A percentile compares a stretch with the other conserved stretches of the same genome.
phyloP scores from a whole-genome alignment of 768 basidiomycete species.

The Rhodotorula paludigena region DNA sequence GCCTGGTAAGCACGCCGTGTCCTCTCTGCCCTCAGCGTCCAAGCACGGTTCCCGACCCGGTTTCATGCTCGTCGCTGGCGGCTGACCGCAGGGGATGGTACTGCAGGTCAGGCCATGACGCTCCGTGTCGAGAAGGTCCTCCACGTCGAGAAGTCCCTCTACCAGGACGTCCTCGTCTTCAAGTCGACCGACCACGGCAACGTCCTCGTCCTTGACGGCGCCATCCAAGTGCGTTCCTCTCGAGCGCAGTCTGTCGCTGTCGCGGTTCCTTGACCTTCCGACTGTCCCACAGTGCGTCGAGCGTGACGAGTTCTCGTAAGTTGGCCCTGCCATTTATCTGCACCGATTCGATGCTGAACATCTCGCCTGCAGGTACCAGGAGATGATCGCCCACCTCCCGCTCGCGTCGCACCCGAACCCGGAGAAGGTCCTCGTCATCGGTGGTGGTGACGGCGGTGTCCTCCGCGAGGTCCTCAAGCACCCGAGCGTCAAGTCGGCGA shows the following conservation, averaged over 20 bases:
- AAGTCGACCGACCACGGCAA: conserved; percentile 96
- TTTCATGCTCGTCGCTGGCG: conserved; percentile 13
- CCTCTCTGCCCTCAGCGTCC: background rate
- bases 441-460: conserved; percentile 96
- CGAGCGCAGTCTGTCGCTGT: too few relatives aligned
- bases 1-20: conserved; percentile 46
- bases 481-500: conserved; percentile 78
- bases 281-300: conserved; percentile 62
- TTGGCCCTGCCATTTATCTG: conserved; percentile 28
- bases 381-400: conserved; percentile 98
- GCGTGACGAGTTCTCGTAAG: conserved; percentile 95
- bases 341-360: background rate
- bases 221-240: conserved; percentile 63
- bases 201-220: conserved; percentile 88
- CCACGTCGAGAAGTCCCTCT: conserved; percentile 85
- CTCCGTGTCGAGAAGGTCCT: conserved; percentile 92
- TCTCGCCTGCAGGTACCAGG: conserved; percentile 64
- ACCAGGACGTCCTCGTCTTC: conserved; percentile 96
- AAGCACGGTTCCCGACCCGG: background rate
- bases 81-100: conserved; percentile 29
- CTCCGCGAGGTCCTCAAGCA: conserved; percentile 97
- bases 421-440: conserved; percentile 90
- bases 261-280: background rate
- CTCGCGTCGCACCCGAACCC: conserved; percentile 94
- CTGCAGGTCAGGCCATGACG: conserved; percentile 66